These are phyloP conservation scores for Globisporangium carolinianum DNA, from an alignment of 352 stramenopile species.

Conservation along the genomic window DNA sequence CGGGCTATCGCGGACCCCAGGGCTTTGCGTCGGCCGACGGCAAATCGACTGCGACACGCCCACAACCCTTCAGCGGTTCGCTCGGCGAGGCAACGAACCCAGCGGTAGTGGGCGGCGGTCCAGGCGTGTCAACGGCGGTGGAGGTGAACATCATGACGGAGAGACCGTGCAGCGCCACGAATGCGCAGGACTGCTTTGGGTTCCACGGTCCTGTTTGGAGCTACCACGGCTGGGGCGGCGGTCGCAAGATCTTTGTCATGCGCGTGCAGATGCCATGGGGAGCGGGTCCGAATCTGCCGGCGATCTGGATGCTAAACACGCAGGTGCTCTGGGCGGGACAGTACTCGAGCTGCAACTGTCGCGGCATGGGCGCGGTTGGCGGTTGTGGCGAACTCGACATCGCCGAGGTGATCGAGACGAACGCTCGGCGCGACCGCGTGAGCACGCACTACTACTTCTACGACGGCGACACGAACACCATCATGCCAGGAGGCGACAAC, in stretches of 20 bases:
- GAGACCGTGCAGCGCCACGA: slow-evolving; percentile 22
- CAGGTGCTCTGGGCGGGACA: slow-evolving; percentile 14
- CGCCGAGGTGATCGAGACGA: slow-evolving; percentile 19
- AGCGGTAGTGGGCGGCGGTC: slow-evolving; percentile 23
- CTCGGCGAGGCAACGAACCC: slow-evolving; percentile 39
- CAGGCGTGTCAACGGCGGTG: slow-evolving; percentile 36
- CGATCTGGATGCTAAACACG: slow-evolving; percentile 60
- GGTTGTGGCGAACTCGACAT: slow-evolving; percentile 24
- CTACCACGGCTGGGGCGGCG: slow-evolving; percentile 55
- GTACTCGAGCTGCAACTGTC: slow-evolving; percentile 27
- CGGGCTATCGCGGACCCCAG: slow-evolving; percentile 36
- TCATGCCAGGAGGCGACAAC: slow-evolving; percentile 25
- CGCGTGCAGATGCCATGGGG: slow-evolving; percentile 47
- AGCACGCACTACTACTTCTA: slow-evolving; percentile 26
- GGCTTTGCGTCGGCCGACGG: slow-evolving; percentile 43
- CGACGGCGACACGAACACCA: slow-evolving; percentile 8
- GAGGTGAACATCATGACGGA: slow-evolving; percentile 67
- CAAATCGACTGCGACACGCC: slow-evolving; percentile 11
- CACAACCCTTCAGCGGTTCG: slow-evolving; percentile 31
- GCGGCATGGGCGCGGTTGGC: slow-evolving; percentile 12
- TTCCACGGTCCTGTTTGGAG: slow-evolving; percentile 25
- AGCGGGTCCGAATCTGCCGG: slow-evolving; percentile 24
- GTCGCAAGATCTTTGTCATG: slow-evolving; percentile 63
- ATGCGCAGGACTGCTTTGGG: slow-evolving; percentile 21
- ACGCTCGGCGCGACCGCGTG: slow-evolving; percentile 7